These are phyloP conservation scores for Eimeria necatrix DNA, from an alignment of 169 alveolate genomes.

Conservation along the genomic window DNA sequence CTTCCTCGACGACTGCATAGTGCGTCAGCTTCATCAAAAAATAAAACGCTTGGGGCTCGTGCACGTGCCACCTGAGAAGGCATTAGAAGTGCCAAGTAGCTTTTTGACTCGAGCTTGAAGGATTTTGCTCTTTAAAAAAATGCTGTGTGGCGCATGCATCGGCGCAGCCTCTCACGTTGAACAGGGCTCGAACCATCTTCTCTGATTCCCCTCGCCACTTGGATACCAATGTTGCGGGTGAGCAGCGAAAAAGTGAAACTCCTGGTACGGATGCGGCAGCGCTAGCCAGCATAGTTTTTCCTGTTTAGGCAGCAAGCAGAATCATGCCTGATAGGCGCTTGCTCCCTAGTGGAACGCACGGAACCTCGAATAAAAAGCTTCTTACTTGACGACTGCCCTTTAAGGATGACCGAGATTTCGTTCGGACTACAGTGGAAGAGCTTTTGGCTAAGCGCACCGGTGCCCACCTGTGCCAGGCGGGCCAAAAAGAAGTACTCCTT, in stretches of 20 bases:
- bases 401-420: no score
- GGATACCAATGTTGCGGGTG: slow-evolving; percentile 94
- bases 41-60: slow-evolving; percentile 95
- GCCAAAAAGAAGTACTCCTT: slow-evolving; percentile 95
- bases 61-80: slow-evolving; percentile 93
- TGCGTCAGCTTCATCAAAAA: slow-evolving; percentile 96
- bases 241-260: slow-evolving; percentile 94
- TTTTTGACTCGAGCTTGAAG: background rate
- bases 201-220: slow-evolving; percentile 97
- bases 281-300: slow-evolving; percentile 96
- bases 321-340: no score
- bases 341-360: no score
- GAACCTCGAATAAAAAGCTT: no score
- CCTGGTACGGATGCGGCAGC: slow-evolving; percentile 96
- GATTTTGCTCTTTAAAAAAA: no score
- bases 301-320: background rate
- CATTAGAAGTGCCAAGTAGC: background rate
- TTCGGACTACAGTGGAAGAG: no score
- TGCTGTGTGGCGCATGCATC: background rate
- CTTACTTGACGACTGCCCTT: no score
- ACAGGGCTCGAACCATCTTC: slow-evolving; percentile 90
- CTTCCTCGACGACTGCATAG: slow-evolving; percentile 92
- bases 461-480: slow-evolving; percentile 96
- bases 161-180: slow-evolving; percentile 22
- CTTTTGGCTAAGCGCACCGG: background rate